A percentile compares a stretch with the other conserved stretches of the same genome.
phyloP scores from a whole-genome alignment of 345 rosid species.

The Kandelia obovata region DNA sequence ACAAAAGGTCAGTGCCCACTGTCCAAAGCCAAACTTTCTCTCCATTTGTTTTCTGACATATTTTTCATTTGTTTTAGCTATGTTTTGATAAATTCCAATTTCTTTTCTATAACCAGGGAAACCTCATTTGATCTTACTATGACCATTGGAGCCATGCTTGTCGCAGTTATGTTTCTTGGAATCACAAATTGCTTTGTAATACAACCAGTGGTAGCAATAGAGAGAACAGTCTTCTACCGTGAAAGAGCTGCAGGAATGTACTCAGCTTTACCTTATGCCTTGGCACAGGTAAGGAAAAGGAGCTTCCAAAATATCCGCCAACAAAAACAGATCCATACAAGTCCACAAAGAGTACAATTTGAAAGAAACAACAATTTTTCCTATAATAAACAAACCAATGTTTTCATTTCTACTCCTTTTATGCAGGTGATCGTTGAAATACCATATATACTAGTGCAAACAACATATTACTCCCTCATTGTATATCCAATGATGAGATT shows the following conservation, averaged over 20 bases:
- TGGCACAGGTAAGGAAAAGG: constrained; percentile 44
- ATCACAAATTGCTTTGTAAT: constrained; percentile 43
- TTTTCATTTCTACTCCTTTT: no score
- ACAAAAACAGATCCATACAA: no score
- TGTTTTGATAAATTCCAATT: no score
- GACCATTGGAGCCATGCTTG: constrained; percentile 49
- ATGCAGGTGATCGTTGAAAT: constrained; percentile 61
- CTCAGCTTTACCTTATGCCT: constrained; percentile 49
- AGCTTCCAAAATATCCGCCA: no score
- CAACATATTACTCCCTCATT: constrained; percentile 54
- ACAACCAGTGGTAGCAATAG: constrained; percentile 48
- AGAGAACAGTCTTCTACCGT: constrained; percentile 59
- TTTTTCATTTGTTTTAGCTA: no score
- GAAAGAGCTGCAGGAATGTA: constrained; percentile 65
- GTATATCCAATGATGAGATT: constrained; percentile 78
- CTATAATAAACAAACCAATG: no score
- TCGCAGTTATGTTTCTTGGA: constrained; percentile 45
- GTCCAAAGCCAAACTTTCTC: no score
- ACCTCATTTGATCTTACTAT: constrained; percentile 36
- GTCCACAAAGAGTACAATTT: no score
- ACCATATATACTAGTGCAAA: constrained; percentile 67
- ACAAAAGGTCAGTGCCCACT: constrained; percentile 25
- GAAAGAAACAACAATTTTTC: no score
- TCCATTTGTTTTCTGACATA: no score
- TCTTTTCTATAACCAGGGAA: constrained; percentile 19